Conservation (phyloP, 225 moss, liverwort and hornwort species). For the Climacium dendroides region DNA sequence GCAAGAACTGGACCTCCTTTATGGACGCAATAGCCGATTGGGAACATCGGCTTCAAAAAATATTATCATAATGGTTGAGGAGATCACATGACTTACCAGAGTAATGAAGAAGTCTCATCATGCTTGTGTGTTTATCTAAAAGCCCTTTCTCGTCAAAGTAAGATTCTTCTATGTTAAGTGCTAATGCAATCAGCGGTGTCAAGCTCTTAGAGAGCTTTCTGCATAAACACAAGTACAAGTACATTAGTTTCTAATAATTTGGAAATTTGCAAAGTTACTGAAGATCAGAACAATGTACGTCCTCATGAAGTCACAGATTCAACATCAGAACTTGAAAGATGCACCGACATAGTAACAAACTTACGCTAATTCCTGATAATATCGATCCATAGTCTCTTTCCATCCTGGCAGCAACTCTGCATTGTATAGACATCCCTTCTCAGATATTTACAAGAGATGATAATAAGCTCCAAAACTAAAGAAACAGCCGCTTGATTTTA, state of each 20-base stretch:
- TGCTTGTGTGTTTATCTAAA: conserved; percentile 21
- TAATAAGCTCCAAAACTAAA: not conserved
- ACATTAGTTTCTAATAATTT: not conserved
- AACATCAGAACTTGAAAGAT: not conserved
- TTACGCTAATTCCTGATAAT: conserved; percentile 31
- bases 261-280: not conserved
- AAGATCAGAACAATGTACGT: not conserved
- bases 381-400: conserved; percentile 42
- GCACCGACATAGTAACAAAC: not conserved
- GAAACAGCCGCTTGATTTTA: not conserved
- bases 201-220: conserved; percentile 31
- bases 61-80: not conserved
- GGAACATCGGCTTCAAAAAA: not conserved
- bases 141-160: conserved; percentile 27
- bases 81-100: conserved; percentile 7
- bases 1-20: not conserved
- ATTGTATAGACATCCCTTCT: not conserved
- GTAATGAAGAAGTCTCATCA: conserved; percentile 42
- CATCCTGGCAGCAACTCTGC: conserved; percentile 43
- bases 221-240: not conserved
- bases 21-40: not conserved
- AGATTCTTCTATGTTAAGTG: conserved; percentile 36
- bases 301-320: not conserved
- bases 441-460: not conserved
- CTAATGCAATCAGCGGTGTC: conserved; percentile 39